These are phyloP conservation scores for Aspergillus biplanus DNA, from an alignment of 495 filamentous ascomycete genomes.

Conservation along the genomic window DNA sequence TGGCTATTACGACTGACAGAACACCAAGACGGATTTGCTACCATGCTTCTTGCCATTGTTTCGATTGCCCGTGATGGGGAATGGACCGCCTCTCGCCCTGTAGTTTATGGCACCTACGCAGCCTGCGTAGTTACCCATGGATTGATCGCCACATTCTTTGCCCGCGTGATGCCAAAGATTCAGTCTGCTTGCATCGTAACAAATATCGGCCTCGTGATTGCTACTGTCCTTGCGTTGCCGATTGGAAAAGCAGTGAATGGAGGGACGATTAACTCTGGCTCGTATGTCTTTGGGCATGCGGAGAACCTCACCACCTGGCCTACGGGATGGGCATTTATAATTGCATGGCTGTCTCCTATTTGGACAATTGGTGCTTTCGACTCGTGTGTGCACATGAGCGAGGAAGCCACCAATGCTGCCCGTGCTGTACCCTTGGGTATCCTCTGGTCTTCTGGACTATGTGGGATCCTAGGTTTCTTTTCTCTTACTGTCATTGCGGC, in stretches of 20 bases:
- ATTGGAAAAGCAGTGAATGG: constrained; percentile 50
- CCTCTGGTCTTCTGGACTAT: constrained; percentile 44
- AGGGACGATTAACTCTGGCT: constrained; percentile 40
- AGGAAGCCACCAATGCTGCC: constrained; percentile 20
- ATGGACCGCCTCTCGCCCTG: constrained; percentile 61
- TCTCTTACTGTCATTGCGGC: constrained; percentile 49
- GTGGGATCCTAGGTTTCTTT: constrained; percentile 58
- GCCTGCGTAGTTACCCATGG: constrained; percentile 61
- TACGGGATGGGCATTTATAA: constrained; percentile 65
- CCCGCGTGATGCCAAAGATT: constrained; percentile 66
- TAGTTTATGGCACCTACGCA: constrained; percentile 65
- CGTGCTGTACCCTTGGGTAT: constrained; percentile 66
- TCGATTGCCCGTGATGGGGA: constrained; percentile 67
- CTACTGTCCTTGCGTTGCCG: constrained; percentile 66
- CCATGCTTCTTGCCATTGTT: constrained; percentile 58
- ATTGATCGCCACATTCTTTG: constrained; percentile 58
- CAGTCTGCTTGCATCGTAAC: constrained; percentile 64
- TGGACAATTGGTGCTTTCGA: constrained; percentile 39
- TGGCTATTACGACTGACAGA: constrained; percentile 6
- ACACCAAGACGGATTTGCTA: constrained; percentile 49
- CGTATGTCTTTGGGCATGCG: constrained; percentile 43
- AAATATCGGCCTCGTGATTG: constrained; percentile 65
- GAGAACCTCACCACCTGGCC: constrained; percentile 65
- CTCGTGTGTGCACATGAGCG: no score
- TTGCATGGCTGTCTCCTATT: constrained; percentile 67